These are phyloP conservation scores for Verticillium nonalfalfae DNA, from an alignment of 2,329 filamentous ascomycete genomes.

Conservation along the genomic window DNA sequence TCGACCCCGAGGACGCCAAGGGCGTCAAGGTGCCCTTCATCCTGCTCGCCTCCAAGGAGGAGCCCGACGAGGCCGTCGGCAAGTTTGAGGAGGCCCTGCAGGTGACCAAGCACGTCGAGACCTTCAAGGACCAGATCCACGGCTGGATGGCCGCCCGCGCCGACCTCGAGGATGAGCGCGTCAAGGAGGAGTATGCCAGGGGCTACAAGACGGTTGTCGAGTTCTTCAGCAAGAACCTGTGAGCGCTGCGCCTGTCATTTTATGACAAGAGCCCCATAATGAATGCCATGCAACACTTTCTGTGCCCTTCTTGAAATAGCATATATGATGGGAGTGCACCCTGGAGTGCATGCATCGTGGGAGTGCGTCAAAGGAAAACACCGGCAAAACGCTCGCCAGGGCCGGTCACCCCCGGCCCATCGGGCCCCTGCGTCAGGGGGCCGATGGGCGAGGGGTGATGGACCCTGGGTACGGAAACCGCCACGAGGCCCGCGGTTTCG, in stretches of 20 bases:
- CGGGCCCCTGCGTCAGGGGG: not conserved
- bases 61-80: constrained; percentile 47
- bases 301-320: too few species aligned
- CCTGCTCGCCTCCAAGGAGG: constrained; percentile 61
- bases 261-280: not conserved
- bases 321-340: too few species aligned
- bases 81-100: constrained; percentile 48
- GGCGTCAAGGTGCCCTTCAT: constrained; percentile 55
- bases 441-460: not conserved
- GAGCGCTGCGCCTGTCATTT: not conserved
- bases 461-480: not conserved
- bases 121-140: constrained; percentile 61
- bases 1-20: constrained; percentile 54
- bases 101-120: constrained; percentile 55
- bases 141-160: constrained; percentile 68
- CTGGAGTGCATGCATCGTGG: too few species aligned
- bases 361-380: not conserved
- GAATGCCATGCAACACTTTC: not conserved
- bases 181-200: constrained; percentile 56
- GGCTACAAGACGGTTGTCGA: constrained; percentile 53
- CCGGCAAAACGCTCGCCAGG: not conserved
- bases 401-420: not conserved
- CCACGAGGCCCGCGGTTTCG: not conserved
- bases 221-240: constrained; percentile 50
- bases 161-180: constrained; percentile 48